Percentiles rank a stretch among this genome's conserved stretches.
Conservation (phyloP, 2,329 filamentous ascomycete species). For the Xylaria arbuscula region DNA sequence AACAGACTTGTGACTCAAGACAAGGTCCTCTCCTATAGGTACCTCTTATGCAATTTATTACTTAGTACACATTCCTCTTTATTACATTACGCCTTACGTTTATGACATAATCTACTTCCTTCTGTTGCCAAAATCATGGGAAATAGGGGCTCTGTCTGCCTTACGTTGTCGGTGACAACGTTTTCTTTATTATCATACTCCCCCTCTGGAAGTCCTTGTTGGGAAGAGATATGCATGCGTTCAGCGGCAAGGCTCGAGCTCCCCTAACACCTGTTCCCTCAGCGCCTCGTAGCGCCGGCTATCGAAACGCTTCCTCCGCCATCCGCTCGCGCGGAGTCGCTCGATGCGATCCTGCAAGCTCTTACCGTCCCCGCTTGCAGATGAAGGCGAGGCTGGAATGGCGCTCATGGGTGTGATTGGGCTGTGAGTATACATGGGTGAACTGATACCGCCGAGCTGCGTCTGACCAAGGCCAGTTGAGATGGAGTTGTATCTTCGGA, state of each 20-base stretch:
- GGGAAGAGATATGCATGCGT: too few species aligned
- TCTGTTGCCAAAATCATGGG: too few species aligned
- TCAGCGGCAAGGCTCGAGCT: constrained; percentile 55
- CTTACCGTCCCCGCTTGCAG: constrained; percentile 41
- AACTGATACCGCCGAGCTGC: not conserved
- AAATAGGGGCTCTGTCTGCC: too few species aligned
- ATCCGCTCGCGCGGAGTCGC: constrained; percentile 64
- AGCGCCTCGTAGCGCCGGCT: constrained; percentile 63
- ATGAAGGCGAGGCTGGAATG: constrained; percentile 19
- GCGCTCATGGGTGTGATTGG: constrained; percentile 1
- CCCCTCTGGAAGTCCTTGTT: too few species aligned
- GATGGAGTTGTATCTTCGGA: constrained; percentile 10
- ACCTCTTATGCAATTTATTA: too few species aligned
- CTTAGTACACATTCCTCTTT: too few species aligned
- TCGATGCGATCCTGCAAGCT: constrained; percentile 63
- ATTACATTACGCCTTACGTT: too few species aligned
- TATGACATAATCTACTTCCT: too few species aligned
- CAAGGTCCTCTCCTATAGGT: too few species aligned
- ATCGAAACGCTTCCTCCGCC: constrained; percentile 68
- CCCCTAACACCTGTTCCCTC: constrained; percentile 62
- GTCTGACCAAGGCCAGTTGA: constrained; percentile 1
- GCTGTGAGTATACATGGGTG: not conserved
- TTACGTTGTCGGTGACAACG: too few species aligned
- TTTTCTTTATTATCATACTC: too few species aligned
- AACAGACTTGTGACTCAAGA: too few species aligned